Conservation (phyloP, 208 protist species). For the Leishmania amazonensis region DNA sequence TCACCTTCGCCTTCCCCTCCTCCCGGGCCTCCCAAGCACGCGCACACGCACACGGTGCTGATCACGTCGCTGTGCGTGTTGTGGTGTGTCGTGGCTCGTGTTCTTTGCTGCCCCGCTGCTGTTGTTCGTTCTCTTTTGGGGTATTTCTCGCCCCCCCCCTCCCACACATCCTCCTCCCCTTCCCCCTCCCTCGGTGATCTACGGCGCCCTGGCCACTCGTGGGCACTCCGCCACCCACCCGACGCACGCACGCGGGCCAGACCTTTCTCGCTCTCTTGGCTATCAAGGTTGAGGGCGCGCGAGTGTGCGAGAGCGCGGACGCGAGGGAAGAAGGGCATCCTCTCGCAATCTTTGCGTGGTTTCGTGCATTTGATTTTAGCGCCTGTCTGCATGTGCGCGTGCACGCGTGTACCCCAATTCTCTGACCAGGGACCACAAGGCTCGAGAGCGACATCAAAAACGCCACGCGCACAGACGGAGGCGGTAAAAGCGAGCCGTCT, state of each 20-base stretch:
- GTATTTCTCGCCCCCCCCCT: neutral
- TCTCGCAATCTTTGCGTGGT: neutral
- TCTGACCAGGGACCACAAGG: neutral
- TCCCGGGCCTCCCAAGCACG: too few species aligned
- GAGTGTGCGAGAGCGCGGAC: neutral
- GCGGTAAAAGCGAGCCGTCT: neutral
- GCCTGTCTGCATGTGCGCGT: neutral
- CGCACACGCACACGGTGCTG: too few species aligned
- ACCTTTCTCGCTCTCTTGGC: neutral
- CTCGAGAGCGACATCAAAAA: neutral
- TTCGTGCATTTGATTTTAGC: neutral
- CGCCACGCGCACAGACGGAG: neutral
- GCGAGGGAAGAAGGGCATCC: neutral
- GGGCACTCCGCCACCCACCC: neutral
- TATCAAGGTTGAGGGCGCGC: neutral
- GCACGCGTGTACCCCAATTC: neutral
- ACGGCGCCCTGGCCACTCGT: neutral
- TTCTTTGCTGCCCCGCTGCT: neutral
- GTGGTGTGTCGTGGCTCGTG: too few species aligned
- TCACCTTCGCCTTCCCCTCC: too few species aligned
- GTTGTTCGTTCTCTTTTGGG: neutral
- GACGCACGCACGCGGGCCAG: too few species aligned
- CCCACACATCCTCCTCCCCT: neutral
- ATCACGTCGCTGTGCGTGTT: too few species aligned
- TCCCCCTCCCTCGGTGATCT: neutral